Evolutionary conservation across 805 yeast species (phyloP).

Genomic region (Lipomyces spencermartinsiae): DNA sequence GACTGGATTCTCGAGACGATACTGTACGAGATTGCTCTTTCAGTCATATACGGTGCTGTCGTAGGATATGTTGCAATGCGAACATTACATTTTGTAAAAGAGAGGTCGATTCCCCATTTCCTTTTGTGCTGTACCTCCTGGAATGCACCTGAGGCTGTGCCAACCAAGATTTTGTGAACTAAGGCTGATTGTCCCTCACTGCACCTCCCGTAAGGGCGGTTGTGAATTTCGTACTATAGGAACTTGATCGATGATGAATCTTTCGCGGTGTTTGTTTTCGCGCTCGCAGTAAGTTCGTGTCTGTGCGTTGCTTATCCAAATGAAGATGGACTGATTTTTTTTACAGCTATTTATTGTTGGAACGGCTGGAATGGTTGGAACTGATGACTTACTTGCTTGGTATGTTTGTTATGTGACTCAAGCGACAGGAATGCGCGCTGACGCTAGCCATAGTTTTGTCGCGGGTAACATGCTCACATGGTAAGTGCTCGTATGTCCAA

Average conservation of each 20-base stretch:
- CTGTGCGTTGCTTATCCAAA: not conserved
- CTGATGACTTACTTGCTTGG: slow-evolving; percentile 73
- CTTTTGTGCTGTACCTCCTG: not conserved
- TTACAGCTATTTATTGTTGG: slow-evolving; percentile 58
- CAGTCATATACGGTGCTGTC: slow-evolving; percentile 55
- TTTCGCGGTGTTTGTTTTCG: slow-evolving; percentile 60
- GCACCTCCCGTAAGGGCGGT: not conserved
- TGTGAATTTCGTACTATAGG: slow-evolving; percentile 8
- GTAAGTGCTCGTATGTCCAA: not conserved
- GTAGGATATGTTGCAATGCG: slow-evolving; percentile 60
- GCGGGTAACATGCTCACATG: slow-evolving; percentile 78
- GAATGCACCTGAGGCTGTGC: not conserved
- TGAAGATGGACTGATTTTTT: too few relatives aligned
- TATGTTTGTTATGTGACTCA: not conserved
- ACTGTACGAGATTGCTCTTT: slow-evolving; percentile 66
- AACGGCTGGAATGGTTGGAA: slow-evolving; percentile 68
- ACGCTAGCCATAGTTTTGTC: slow-evolving; percentile 51
- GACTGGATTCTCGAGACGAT: slow-evolving; percentile 69
- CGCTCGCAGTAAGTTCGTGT: slow-evolving; percentile 48
- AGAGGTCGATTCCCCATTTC: slow-evolving; percentile 39
- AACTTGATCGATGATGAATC: slow-evolving; percentile 68
- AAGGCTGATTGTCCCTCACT: not conserved
- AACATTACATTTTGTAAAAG: slow-evolving; percentile 60
- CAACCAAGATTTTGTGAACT: not conserved
- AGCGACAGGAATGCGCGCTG: not conserved